Evolutionary conservation across 2,329 filamentous ascomycete genomes (phyloP).

Genomic region (Eutypa lata): DNA sequence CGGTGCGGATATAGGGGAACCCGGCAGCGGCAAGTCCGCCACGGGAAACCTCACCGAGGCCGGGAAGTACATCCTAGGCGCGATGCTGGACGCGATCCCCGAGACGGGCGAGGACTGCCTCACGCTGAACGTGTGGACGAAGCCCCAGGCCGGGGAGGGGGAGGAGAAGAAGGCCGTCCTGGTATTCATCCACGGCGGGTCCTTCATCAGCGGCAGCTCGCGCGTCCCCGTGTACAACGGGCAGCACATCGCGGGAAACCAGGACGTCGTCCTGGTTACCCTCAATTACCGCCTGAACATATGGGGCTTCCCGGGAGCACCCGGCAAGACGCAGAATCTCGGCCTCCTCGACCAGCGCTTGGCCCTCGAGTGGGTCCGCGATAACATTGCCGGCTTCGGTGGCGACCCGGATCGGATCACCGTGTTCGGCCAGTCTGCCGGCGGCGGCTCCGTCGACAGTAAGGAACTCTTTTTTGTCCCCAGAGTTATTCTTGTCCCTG

Average conservation of each 20-base stretch:
- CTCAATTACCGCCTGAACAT: conserved; percentile 5
- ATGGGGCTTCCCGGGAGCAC: conserved; percentile 10
- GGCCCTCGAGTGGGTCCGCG: conserved; percentile 2
- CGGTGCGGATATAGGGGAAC: no score
- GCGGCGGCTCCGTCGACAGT: conserved; percentile 12
- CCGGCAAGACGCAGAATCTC: not conserved
- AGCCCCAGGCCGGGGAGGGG: not conserved
- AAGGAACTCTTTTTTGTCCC: conserved; percentile 15
- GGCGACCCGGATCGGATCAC: conserved; percentile 6
- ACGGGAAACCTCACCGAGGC: no score
- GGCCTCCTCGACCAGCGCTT: conserved; percentile 5
- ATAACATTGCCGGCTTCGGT: conserved; percentile 7
- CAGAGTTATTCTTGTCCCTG: no score
- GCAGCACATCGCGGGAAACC: not conserved
- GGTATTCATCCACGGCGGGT: conserved; percentile 2
- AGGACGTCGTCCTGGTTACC: conserved; percentile 3
- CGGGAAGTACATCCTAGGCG: not conserved
- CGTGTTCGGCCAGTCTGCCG: conserved; percentile 14
- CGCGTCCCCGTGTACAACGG: not conserved
- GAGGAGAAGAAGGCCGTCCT: conserved; percentile 2
- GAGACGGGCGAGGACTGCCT: conserved; percentile 4
- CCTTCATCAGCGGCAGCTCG: conserved; percentile 1
- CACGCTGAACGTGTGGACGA: conserved; percentile 4
- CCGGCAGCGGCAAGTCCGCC: no score
- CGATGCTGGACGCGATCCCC: not conserved